phyloP scores from a whole-genome alignment of 78 protist genomes.

The Ministeria vibrans region DNA sequence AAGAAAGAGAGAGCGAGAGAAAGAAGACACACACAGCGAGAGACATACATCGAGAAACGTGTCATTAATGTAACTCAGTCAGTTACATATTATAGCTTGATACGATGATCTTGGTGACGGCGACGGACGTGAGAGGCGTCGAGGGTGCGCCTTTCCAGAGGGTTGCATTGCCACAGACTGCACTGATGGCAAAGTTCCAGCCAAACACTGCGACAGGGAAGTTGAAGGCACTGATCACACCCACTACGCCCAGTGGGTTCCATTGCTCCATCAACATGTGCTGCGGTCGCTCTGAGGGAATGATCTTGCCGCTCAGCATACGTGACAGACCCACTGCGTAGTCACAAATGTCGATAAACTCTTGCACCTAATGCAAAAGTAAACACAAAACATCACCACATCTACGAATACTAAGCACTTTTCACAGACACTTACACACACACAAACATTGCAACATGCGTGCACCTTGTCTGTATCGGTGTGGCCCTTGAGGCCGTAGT shows the following conservation, averaged over 20 bases:
- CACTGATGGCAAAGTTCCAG: slow-evolving; percentile 75
- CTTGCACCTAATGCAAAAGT: too few species aligned
- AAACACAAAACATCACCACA: too few species aligned
- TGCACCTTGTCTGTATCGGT: background rate
- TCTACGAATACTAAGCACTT: too few species aligned
- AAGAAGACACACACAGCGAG: background rate
- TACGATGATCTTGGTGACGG: slow-evolving; percentile 64
- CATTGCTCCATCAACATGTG: slow-evolving; percentile 76
- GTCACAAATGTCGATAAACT: slow-evolving; percentile 82
- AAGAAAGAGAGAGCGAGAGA: background rate
- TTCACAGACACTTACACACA: background rate
- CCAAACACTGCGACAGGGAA: slow-evolving; percentile 88
- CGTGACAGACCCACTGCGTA: slow-evolving; percentile 78
- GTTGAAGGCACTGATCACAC: slow-evolving; percentile 88
- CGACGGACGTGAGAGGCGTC: slow-evolving; percentile 55
- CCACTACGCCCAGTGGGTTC: slow-evolving; percentile 86
- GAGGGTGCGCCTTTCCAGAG: slow-evolving; percentile 85
- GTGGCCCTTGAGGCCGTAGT: slow-evolving; percentile 57
- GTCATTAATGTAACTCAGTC: background rate
- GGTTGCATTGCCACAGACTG: slow-evolving; percentile 42
- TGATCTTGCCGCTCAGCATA: slow-evolving; percentile 61
- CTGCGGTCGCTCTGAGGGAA: slow-evolving; percentile 79
- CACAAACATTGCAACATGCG: background rate
- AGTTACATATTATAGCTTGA: too few species aligned
- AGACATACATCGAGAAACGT: background rate